Evolutionary conservation across 108 stramenopile species (phyloP).

Genomic region (Stephanodiscus minutulus): DNA sequence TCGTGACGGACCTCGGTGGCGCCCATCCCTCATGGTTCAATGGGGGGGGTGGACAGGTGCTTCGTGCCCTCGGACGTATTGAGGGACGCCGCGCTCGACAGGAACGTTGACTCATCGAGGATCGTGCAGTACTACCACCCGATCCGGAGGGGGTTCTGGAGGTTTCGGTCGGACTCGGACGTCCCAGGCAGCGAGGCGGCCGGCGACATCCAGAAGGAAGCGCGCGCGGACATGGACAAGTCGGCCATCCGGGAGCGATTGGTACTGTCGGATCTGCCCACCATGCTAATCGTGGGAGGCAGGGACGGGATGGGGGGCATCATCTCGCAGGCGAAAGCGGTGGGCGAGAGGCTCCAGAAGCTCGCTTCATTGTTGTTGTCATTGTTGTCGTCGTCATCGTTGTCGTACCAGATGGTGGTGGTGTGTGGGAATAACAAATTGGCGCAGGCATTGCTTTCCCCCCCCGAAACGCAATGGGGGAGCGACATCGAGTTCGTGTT

Average conservation of each 20-base stretch:
- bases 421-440: constrained; percentile 93
- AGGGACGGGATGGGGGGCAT: constrained; percentile 97
- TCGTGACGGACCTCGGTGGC: constrained; percentile 96
- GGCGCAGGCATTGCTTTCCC: constrained; percentile 53
- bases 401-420: constrained; percentile 89
- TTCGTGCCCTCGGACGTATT: constrained; percentile 91
- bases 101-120: constrained; percentile 58
- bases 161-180: constrained; percentile 45
- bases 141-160: constrained; percentile 94
- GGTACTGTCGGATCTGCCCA: constrained; percentile 73
- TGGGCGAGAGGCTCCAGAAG: constrained; percentile 61
- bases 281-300: constrained; percentile 91
- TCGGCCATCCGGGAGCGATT: constrained; percentile 57
- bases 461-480: constrained; percentile 54
- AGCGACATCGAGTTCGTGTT: constrained; percentile 57
- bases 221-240: constrained; percentile 40
- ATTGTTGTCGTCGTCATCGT: too few species aligned
- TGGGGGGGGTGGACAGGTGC: constrained; percentile 82
- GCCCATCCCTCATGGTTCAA: constrained; percentile 96
- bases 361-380: constrained; percentile 26
- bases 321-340: constrained; percentile 71
- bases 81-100: constrained; percentile 59
- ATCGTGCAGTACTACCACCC: constrained; percentile 91
- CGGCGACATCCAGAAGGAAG: constrained; percentile 17
- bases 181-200: background rate